phyloP scores from a whole-genome alignment of 2,329 filamentous ascomycete genomes.

The Chaetomium olivaceum region DNA sequence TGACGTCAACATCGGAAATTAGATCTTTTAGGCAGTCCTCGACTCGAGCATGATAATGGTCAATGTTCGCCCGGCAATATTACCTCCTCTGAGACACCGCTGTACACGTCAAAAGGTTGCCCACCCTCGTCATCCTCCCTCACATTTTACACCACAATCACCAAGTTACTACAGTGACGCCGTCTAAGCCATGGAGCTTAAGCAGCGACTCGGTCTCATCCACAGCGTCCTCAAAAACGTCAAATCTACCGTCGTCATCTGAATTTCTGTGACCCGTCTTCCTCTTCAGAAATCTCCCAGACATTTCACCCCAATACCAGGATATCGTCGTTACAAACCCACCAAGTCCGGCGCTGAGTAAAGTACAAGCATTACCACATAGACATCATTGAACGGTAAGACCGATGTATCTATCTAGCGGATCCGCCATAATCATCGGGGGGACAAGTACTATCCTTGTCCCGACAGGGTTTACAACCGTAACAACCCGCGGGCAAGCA shows the following conservation, averaged over 20 bases:
- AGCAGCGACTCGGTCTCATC: neutral
- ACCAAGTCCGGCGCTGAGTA: neutral
- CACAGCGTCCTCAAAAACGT: too few species aligned
- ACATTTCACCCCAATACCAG: neutral
- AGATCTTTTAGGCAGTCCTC: too few species aligned
- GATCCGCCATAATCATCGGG: neutral
- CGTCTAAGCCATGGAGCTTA: neutral
- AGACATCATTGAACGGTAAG: neutral
- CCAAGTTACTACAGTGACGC: neutral
- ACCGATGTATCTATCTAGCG: constrained; percentile 1
- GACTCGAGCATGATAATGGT: too few species aligned
- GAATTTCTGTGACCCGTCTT: neutral
- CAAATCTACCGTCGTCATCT: neutral
- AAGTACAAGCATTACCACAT: neutral
- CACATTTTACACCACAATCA: neutral
- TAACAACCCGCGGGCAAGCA: neutral
- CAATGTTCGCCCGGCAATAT: neutral
- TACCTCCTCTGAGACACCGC: neutral
- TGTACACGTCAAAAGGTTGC: neutral
- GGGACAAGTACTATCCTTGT: neutral
- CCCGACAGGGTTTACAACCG: neutral
- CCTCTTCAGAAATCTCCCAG: neutral
- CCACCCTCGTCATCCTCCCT: neutral
- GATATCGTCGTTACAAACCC: neutral
- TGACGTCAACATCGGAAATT: too few species aligned